Percentiles rank a stretch among this genome's conserved stretches.
Evolutionary conservation across 2,329 filamentous ascomycete genomes (phyloP).

Genomic region (Colletotrichum tofieldiae): DNA sequence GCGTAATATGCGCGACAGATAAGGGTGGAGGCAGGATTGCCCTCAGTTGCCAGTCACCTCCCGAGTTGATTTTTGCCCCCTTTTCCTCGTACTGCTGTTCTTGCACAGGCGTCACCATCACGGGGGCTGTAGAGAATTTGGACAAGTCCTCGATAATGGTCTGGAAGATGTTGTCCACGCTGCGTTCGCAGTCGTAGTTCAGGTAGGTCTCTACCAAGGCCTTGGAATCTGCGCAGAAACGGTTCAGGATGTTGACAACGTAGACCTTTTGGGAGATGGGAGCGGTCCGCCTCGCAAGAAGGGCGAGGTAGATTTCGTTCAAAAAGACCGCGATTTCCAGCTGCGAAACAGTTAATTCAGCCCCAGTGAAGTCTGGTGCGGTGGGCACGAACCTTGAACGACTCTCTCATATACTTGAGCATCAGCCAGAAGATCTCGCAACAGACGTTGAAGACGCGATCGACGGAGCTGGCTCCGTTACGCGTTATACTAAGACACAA

Average conservation of each 20-base stretch:
- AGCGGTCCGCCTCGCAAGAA: conserved; percentile 89
- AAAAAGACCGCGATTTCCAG: conserved; percentile 98
- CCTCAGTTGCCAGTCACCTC: conserved; percentile 87
- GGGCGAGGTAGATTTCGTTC: conserved; percentile 96
- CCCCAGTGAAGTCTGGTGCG: neutral
- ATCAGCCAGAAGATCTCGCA: conserved; percentile 99
- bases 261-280: conserved; percentile 93
- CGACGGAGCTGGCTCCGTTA: conserved; percentile 94
- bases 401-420: conserved; percentile 91
- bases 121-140: conserved; percentile 84
- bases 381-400: conserved; percentile 80
- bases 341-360: conserved; percentile 60
- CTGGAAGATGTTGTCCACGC: conserved; percentile 97
- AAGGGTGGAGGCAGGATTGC: conserved; percentile 90
- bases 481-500: conserved; percentile 94
- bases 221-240: conserved; percentile 87
- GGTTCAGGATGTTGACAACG: conserved; percentile 87
- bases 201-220: conserved; percentile 95
- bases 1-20: conserved; percentile 82
- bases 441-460: conserved; percentile 93
- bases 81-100: conserved; percentile 91
- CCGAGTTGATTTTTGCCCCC: conserved; percentile 72
- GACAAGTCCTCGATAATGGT: conserved; percentile 94
- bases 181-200: conserved; percentile 97
- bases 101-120: conserved; percentile 81